Evolutionary conservation across 2,329 filamentous ascomycete genomes (phyloP).

Genomic region (Tolypocladium album): DNA sequence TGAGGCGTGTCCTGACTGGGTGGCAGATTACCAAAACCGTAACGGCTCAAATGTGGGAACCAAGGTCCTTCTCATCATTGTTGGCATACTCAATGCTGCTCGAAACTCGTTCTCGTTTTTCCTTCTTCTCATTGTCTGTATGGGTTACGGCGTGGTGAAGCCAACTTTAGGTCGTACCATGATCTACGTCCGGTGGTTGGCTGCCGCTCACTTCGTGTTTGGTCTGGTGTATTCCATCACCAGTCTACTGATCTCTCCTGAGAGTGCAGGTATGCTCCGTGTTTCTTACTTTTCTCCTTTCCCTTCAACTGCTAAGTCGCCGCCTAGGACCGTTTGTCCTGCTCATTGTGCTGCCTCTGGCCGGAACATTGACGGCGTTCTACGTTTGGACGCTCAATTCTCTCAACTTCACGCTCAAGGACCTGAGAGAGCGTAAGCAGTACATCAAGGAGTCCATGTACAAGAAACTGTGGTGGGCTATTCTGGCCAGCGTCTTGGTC

Average conservation of each 20-base stretch:
- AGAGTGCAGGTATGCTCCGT: conserved; percentile 54
- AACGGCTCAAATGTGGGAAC: conserved; percentile 75
- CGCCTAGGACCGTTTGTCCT: conserved; percentile 69
- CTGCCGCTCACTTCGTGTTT: conserved; percentile 88
- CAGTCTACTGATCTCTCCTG: conserved; percentile 78
- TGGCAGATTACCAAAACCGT: conserved; percentile 76
- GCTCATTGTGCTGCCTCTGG: conserved; percentile 84
- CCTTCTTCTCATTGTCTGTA: conserved; percentile 92
- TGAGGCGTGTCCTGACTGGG: conserved; percentile 20
- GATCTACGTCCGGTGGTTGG: conserved; percentile 85
- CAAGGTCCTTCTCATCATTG: conserved; percentile 79
- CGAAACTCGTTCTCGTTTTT: conserved; percentile 99
- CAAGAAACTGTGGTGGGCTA: conserved; percentile 97
- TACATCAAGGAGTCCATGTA: conserved; percentile 93
- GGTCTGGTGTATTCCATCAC: conserved; percentile 88
- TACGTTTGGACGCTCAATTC: conserved; percentile 99
- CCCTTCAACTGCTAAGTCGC: conserved; percentile 8
- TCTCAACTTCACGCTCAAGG: conserved; percentile 88
- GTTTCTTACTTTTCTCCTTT: background rate
- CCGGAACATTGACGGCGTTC: conserved; percentile 86
- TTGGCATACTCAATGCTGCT: conserved; percentile 86
- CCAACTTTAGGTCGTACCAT: conserved; percentile 84
- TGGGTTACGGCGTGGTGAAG: conserved; percentile 98
- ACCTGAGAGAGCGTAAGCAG: conserved; percentile 89
- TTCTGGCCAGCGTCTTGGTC: conserved; percentile 80